Percentiles rank a stretch among this genome's conserved stretches.
phyloP scores from a whole-genome alignment of 2,329 filamentous ascomycete species.

The Ramularia collo-cygni region DNA sequence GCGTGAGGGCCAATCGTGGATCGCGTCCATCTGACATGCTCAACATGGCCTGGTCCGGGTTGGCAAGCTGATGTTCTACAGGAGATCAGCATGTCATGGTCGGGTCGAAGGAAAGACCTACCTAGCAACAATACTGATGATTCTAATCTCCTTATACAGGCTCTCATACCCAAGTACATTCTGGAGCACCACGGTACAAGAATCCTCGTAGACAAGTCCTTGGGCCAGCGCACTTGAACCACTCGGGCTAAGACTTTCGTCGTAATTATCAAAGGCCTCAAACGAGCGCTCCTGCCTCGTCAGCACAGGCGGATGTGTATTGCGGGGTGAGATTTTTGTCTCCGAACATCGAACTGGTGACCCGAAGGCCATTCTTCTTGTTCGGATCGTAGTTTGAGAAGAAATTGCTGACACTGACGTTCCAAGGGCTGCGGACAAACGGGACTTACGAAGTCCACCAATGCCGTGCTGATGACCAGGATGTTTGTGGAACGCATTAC shows the following conservation, averaged over 20 bases:
- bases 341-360: conserved; percentile 61
- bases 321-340: conserved; percentile 57
- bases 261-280: conserved; percentile 60
- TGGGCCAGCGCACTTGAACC: conserved; percentile 54
- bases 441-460: conserved; percentile 64
- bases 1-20: conserved; percentile 63
- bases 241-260: conserved; percentile 62
- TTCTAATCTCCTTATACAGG: conserved; percentile 52
- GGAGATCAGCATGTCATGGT: no score
- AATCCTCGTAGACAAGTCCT: conserved; percentile 48
- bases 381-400: conserved; percentile 63
- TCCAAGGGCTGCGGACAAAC: conserved; percentile 47
- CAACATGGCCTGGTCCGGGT: conserved; percentile 53
- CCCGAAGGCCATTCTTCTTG: conserved; percentile 51
- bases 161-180: conserved; percentile 66
- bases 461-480: conserved; percentile 62
- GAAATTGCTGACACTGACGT: conserved; percentile 62
- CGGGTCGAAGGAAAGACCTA: no score
- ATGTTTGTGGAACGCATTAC: conserved; percentile 41
- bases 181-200: conserved; percentile 60
- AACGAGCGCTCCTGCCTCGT: conserved; percentile 40
- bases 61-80: conserved; percentile 58
- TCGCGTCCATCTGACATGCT: conserved; percentile 66
- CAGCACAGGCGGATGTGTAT: conserved; percentile 53
- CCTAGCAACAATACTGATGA: conserved; percentile 60